Percentiles rank a stretch among this genome's conserved stretches.
Evolutionary conservation across 2,329 filamentous ascomycete genomes (phyloP).

Genomic region (Lanzia echinophila): DNA sequence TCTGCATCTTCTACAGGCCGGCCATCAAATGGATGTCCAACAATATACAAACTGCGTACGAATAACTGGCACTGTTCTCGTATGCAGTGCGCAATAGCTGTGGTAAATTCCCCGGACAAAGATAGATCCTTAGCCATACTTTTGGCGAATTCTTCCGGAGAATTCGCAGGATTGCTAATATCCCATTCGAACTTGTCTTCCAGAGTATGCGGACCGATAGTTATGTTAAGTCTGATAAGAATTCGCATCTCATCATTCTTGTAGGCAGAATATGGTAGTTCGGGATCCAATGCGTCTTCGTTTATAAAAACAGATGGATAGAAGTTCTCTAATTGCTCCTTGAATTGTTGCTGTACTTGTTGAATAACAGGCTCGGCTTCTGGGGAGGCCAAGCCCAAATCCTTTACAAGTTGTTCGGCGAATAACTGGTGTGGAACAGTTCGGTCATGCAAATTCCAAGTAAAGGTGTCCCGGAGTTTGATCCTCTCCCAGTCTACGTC

Average conservation of each 20-base stretch:
- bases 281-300: constrained; percentile 83
- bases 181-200: constrained; percentile 99
- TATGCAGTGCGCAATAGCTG: constrained; percentile 95
- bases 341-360: constrained; percentile 61
- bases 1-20: constrained; percentile 89
- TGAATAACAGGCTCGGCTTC: constrained; percentile 57
- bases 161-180: constrained; percentile 90
- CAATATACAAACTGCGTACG: constrained; percentile 84
- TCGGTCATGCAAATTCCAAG: constrained; percentile 95
- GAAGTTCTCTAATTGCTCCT: constrained; percentile 87
- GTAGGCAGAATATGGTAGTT: constrained; percentile 85
- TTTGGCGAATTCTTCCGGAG: constrained; percentile 86
- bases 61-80: constrained; percentile 94
- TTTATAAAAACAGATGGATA: constrained; percentile 88
- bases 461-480: constrained; percentile 93
- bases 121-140: constrained; percentile 87
- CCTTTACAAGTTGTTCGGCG: constrained; percentile 83
- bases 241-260: constrained; percentile 99
- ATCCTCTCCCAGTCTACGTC: constrained; percentile 96
- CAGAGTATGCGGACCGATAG: constrained; percentile 87
- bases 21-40: constrained; percentile 92
- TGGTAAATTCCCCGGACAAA: constrained; percentile 90
- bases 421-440: constrained; percentile 75
- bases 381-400: constrained; percentile 73
- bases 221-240: constrained; percentile 92